Evolutionary conservation across 1,284 basidiomycete species (phyloP).

Genomic region (Cronartium ribicola): DNA sequence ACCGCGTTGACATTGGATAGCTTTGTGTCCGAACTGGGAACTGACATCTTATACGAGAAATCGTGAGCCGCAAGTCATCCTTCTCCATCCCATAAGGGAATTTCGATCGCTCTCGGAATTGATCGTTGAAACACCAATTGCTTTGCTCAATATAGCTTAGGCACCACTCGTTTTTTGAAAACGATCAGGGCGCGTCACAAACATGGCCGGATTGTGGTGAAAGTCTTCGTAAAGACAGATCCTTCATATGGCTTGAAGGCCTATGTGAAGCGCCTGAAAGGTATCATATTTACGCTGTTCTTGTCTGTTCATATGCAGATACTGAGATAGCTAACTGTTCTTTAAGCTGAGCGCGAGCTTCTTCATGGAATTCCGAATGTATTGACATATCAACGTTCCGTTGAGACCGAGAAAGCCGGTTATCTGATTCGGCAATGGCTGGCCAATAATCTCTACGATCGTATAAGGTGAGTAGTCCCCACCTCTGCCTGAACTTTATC

Average conservation of each 20-base stretch:
- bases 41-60: slow-evolving; percentile 82
- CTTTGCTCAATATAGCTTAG: slow-evolving; percentile 59
- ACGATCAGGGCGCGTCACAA: slow-evolving; percentile 73
- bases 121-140: neutral
- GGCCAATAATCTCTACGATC: slow-evolving; percentile 90
- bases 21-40: slow-evolving; percentile 78
- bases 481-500: neutral
- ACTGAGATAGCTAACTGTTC: neutral
- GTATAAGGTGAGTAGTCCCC: slow-evolving; percentile 71
- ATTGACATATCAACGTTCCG: slow-evolving; percentile 81
- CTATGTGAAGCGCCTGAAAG: slow-evolving; percentile 66
- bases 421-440: slow-evolving; percentile 94
- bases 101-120: neutral
- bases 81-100: neutral
- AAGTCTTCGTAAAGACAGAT: slow-evolving; percentile 78
- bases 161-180: slow-evolving; percentile 90
- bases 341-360: slow-evolving; percentile 66
- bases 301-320: too few relatives aligned
- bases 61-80: slow-evolving; percentile 57
- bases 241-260: slow-evolving; percentile 64
- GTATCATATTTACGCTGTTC: slow-evolving; percentile 53
- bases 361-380: slow-evolving; percentile 80
- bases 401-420: slow-evolving; percentile 93
- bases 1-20: slow-evolving; percentile 71
- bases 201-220: slow-evolving; percentile 68